phyloP scores from a whole-genome alignment of 1,284 basidiomycete species.

The Ganoderma boninense region DNA sequence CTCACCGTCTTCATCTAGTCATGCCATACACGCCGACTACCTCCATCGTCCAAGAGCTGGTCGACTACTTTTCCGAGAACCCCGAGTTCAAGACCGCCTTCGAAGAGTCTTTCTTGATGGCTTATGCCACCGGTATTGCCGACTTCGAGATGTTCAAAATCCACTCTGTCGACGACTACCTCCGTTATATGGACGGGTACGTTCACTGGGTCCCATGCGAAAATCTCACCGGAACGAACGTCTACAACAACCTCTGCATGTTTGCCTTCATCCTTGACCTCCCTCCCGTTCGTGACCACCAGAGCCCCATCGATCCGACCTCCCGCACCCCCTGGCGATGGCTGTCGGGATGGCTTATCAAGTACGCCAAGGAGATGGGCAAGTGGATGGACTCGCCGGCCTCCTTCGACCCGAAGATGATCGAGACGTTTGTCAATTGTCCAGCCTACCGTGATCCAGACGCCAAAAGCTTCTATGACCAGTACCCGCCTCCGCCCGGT shows the following conservation, averaged over 20 bases:
- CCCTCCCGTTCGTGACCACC: conserved; percentile 18
- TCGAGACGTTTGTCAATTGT: conserved; percentile 27
- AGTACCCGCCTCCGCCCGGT: conserved; percentile 25
- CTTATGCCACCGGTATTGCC: conserved; percentile 16
- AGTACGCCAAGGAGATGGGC: conserved; percentile 32
- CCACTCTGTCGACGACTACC: conserved; percentile 28
- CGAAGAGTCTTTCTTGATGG: conserved; percentile 21
- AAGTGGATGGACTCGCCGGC: conserved; percentile 28
- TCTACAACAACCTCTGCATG: conserved; percentile 30
- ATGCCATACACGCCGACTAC: conserved; percentile 6
- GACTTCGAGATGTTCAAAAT: conserved; percentile 27
- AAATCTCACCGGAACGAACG: conserved; percentile 23
- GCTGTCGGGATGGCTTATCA: conserved; percentile 32
- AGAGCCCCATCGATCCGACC: conserved; percentile 28
- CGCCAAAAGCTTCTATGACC: conserved; percentile 20
- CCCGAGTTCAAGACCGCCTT: conserved; percentile 28
- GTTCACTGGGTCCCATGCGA: conserved; percentile 29
- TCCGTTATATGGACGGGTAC: conserved; percentile 23
- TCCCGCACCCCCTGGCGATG: conserved; percentile 20
- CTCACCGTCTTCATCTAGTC: not conserved
- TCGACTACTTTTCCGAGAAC: conserved; percentile 21
- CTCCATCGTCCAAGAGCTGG: conserved; percentile 28
- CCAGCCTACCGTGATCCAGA: conserved; percentile 19
- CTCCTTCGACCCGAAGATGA: conserved; percentile 24
- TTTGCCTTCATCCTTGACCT: conserved; percentile 33